Percentiles rank a stretch among this genome's conserved stretches.
phyloP scores from a whole-genome alignment of 306 rosid genomes.

The Herpetospermum pedunculosum region DNA sequence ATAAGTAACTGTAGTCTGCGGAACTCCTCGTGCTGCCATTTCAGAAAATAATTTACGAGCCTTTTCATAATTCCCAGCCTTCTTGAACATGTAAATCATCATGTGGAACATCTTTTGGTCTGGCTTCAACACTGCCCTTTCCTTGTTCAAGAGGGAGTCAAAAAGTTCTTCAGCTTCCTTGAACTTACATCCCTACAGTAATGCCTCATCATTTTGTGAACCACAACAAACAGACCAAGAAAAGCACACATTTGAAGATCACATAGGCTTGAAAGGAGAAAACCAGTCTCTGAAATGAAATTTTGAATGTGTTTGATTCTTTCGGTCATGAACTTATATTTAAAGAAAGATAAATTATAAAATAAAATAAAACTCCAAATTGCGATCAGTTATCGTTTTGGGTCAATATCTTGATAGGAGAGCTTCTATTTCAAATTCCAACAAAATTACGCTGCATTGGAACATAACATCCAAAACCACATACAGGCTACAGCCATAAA shows the following conservation, averaged over 20 bases:
- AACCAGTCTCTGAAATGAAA: not conserved
- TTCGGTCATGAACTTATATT: not conserved
- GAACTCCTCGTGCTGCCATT: slow-evolving; percentile 68
- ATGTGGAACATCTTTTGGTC: slow-evolving; percentile 91
- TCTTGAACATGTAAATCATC: slow-evolving; percentile 90
- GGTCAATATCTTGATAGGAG: not conserved
- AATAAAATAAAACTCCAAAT: not conserved
- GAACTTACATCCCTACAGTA: slow-evolving; percentile 58
- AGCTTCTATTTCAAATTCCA: not conserved
- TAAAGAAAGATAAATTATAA: not conserved
- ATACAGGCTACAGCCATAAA: not conserved
- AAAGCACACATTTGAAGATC: not conserved
- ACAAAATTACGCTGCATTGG: not conserved
- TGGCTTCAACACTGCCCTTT: slow-evolving; percentile 57
- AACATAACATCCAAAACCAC: not conserved
- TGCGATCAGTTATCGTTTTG: not conserved
- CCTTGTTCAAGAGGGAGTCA: slow-evolving; percentile 50
- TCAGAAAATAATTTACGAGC: slow-evolving; percentile 72
- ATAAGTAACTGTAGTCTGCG: slow-evolving; percentile 64
- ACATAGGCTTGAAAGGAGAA: not conserved
- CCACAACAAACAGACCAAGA: slow-evolving; percentile 15
- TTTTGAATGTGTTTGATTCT: not conserved
- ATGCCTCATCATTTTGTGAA: slow-evolving; percentile 10
- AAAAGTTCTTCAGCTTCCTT: slow-evolving; percentile 82
- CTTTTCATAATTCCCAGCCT: slow-evolving; percentile 75